Conservation (phyloP, 2,329 filamentous ascomycete species). For the Berkeleyomyces basicola region DNA sequence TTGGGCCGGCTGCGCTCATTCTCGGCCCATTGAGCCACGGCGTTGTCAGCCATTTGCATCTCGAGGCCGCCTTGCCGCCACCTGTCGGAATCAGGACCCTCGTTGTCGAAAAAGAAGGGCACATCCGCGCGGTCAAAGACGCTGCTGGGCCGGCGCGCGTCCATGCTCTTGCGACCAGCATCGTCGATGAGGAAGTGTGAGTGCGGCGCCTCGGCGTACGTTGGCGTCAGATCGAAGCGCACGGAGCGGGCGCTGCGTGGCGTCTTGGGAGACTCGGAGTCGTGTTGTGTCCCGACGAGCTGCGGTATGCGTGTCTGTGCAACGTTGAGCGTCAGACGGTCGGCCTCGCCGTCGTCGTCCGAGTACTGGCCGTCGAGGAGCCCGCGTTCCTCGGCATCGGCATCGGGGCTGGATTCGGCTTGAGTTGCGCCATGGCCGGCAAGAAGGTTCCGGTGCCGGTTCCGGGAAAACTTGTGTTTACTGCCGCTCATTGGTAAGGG, state of each 20-base stretch:
- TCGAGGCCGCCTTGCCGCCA: conserved; percentile 8
- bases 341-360: conserved; percentile 13
- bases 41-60: conserved; percentile 14
- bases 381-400: conserved; percentile 16
- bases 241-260: conserved; percentile 56
- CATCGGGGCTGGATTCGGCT: conserved; percentile 10
- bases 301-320: conserved; percentile 9
- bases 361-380: conserved; percentile 17
- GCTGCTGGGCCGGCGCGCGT: conserved; percentile 10
- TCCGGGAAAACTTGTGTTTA: conserved; percentile 13
- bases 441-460: conserved; percentile 7
- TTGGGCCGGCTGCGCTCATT: conserved; percentile 52
- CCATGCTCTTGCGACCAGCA: conserved; percentile 11
- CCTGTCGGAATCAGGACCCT: conserved; percentile 1
- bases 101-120: conserved; percentile 13
- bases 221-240: conserved; percentile 47
- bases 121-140: conserved; percentile 11
- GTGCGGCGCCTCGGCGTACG: conserved; percentile 24
- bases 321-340: conserved; percentile 10
- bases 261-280: conserved; percentile 22
- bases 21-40: conserved; percentile 27
- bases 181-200: conserved; percentile 16
- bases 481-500: conserved; percentile 7
- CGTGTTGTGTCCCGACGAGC: conserved; percentile 1
- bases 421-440: conserved; percentile 2